Evolutionary conservation across 176 grass and related monocot species (phyloP).

Genomic region (Zoysia japonica): DNA sequence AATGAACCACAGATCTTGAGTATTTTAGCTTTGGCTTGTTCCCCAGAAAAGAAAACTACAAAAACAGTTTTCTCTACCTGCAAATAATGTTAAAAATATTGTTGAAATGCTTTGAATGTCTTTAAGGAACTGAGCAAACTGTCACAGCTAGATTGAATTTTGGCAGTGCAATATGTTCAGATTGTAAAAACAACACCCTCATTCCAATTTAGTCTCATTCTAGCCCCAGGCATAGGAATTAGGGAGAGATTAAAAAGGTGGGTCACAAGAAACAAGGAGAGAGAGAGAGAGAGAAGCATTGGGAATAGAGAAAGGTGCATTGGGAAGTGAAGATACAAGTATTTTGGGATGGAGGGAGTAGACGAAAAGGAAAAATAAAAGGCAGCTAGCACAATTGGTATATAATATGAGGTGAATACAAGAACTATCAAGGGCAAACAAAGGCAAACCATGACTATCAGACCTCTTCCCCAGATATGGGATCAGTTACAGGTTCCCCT

Average conservation of each 20-base stretch:
- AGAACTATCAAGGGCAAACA: conserved; percentile 16
- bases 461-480: conserved; percentile 93
- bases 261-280: too few relatives aligned
- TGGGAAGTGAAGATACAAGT: too few relatives aligned
- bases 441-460: conserved; percentile 44
- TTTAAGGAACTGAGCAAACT: conserved; percentile 8
- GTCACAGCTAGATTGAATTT: background rate
- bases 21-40: conserved; percentile 88
- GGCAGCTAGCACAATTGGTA: conserved; percentile 26
- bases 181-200: background rate
- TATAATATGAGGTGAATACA: conserved; percentile 23
- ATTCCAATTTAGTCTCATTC: too few relatives aligned
- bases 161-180: conserved; percentile 6
- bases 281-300: too few relatives aligned
- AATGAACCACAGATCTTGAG: conserved; percentile 89
- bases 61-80: conserved; percentile 99
- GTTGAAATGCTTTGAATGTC: conserved; percentile 18
- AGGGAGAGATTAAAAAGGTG: too few relatives aligned
- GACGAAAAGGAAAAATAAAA: conserved; percentile 16
- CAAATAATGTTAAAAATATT: conserved; percentile 27
- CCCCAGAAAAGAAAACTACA: conserved; percentile 96
- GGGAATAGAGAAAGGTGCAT: too few relatives aligned
- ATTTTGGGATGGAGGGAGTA: background rate
- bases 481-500: conserved; percentile 86
- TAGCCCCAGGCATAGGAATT: too few relatives aligned